phyloP scores from a whole-genome alignment of 2,329 filamentous ascomycete species.

The Nigrospora sphaerica region DNA sequence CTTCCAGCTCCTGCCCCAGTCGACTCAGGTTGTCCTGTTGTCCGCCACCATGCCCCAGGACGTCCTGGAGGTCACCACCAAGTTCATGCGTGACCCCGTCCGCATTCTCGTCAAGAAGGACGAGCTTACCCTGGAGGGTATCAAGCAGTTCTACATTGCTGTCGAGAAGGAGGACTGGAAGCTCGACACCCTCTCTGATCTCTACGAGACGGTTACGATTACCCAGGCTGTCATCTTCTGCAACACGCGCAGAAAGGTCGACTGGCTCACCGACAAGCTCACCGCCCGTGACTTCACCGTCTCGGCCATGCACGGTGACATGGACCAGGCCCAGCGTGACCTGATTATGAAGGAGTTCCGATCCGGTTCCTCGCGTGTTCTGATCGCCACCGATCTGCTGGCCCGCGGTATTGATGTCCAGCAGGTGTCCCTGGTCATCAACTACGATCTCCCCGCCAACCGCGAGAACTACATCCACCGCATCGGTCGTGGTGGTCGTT shows the following conservation, averaged over 20 bases:
- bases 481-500: slow-evolving; percentile 98
- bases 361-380: slow-evolving; percentile 93
- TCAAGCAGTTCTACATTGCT: slow-evolving; percentile 99
- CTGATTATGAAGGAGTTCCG: slow-evolving; percentile 99
- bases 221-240: slow-evolving; percentile 99
- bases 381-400: slow-evolving; percentile 95
- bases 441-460: slow-evolving; percentile 98
- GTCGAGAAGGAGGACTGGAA: slow-evolving; percentile 99
- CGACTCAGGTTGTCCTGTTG: slow-evolving; percentile 95
- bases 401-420: slow-evolving; percentile 99
- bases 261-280: slow-evolving; percentile 99
- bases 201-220: slow-evolving; percentile 99
- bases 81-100: slow-evolving; percentile 99
- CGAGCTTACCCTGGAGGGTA: slow-evolving; percentile 98
- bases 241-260: slow-evolving; percentile 99
- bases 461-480: slow-evolving; percentile 99
- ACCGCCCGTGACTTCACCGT: slow-evolving; percentile 98
- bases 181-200: slow-evolving; percentile 94
- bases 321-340: slow-evolving; percentile 97
- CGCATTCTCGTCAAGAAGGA: slow-evolving; percentile 99
- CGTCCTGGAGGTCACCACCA: slow-evolving; percentile 97
- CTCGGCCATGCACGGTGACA: slow-evolving; percentile 99
- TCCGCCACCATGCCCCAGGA: slow-evolving; percentile 99
- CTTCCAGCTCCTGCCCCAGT: slow-evolving; percentile 97
- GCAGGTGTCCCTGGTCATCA: slow-evolving; percentile 99